Evolutionary conservation across 2,329 filamentous ascomycete genomes (phyloP), one percentile per base, ranked within the genome.

Genomic region (Juglanconis oblonga): DNA sequence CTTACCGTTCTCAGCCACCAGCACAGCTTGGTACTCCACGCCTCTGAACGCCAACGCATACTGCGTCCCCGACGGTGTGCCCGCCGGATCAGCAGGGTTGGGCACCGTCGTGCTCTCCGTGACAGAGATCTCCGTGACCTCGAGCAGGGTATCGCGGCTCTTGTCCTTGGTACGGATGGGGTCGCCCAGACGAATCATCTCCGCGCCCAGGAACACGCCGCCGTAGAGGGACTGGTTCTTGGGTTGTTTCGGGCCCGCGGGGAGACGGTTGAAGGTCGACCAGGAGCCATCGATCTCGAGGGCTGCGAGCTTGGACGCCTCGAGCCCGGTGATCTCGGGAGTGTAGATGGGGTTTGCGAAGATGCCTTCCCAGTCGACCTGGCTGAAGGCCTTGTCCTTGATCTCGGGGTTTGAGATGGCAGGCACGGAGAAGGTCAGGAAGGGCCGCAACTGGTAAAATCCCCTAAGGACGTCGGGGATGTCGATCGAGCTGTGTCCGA

Each of bases 251-350:
- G 62, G 55, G 11, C 57, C 64, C 24, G 67, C 64, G 44, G 62
- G 57, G 24, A 65, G 58, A 8, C 64, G 61, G 63, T 72, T 71
- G 63, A 74, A 73, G 32, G 70, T 64, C 1, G 72, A 74, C 56
- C 68, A 74, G 55, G 65, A 69, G 51, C 71, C 71, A 54, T 74
- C 74, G 62, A 73, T 71, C 57, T 67, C 65, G 45, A 70, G 68
- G 9, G 73, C 73, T 9, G 71, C 72, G 62, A 74, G 66, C 67
- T 75, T 75, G 51, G 69, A 71, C n/a, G 72, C 72, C 54, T 75
- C 73, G 42, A 75, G 70, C n/a, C 69, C 67, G 17, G 73, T 56
- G 2, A 66, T 38, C 62, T 71, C 68, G 5, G 64, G 63, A 4
- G 66, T 52, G n/a, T 57, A 47, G 35, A 66, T 32, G 17, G 64